phyloP scores from a whole-genome alignment of 192 early-diverging fungal genomes.

The Coemansia sp. region DNA sequence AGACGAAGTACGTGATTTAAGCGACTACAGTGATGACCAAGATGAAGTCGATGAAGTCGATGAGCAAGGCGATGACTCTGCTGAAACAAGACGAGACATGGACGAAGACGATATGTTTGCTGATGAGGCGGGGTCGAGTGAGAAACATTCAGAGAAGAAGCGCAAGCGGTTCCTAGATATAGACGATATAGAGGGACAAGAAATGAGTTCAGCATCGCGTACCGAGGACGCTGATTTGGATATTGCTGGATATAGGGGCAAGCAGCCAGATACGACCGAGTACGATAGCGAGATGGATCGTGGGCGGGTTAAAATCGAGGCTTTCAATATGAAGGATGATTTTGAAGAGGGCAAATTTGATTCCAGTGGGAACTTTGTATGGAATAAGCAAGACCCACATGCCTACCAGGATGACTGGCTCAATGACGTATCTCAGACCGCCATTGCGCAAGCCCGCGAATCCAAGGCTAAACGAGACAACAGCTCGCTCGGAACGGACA shows the following conservation, averaged over 20 bases:
- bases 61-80: constrained; percentile 7
- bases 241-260: not conserved
- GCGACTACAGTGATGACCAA: constrained; percentile 39
- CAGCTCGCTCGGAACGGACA: not conserved
- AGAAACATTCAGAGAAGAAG: constrained; percentile 16
- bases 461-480: constrained; percentile 47
- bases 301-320: constrained; percentile 54
- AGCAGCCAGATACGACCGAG: not conserved
- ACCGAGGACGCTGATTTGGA: constrained; percentile 12
- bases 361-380: constrained; percentile 70
- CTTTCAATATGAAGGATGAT: constrained; percentile 80
- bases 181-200: constrained; percentile 65
- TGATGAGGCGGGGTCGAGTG: constrained; percentile 16
- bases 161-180: constrained; percentile 58
- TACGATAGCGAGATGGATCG: constrained; percentile 10
- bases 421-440: constrained; percentile 60
- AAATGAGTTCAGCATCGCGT: constrained; percentile 44
- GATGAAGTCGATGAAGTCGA: constrained; percentile 16
- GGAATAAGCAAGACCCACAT: constrained; percentile 69
- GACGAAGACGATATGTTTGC: constrained; percentile 72
- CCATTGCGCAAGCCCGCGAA: constrained; percentile 64
- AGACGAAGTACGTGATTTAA: constrained; percentile 38
- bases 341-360: constrained; percentile 74
- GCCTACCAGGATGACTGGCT: constrained; percentile 77
- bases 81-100: constrained; percentile 7